These are phyloP conservation scores for Rhododendron griersonianum DNA, from an alignment of 148 eudicot species.

Conservation along the genomic window DNA sequence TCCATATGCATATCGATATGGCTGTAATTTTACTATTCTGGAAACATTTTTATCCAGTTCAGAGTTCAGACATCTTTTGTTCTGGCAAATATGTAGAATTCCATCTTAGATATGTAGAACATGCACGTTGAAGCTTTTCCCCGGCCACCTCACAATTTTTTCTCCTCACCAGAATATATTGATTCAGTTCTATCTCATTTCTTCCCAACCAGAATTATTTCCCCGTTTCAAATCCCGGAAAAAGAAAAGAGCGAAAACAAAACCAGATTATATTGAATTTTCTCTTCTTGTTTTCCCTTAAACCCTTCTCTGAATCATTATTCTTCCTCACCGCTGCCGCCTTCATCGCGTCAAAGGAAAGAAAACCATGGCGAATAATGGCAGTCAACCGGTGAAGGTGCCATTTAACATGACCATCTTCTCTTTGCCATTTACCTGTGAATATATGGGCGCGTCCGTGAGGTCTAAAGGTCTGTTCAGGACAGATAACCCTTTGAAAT, in stretches of 20 bases:
- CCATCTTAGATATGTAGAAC: background rate
- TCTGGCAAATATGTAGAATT: background rate
- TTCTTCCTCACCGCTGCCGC: background rate
- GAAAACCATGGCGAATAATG: background rate
- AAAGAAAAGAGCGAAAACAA: background rate
- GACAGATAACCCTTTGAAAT: background rate
- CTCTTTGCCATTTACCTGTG: background rate
- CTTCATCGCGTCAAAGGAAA: background rate
- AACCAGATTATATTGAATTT: background rate
- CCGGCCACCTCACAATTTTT: background rate
- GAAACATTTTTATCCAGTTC: background rate
- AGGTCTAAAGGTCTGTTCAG: slow-evolving; percentile 14
- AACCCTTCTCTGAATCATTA: background rate
- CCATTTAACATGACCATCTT: background rate
- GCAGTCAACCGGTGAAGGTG: background rate
- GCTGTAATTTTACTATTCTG: background rate
- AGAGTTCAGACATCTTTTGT: background rate
- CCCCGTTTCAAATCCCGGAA: background rate
- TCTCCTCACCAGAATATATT: background rate
- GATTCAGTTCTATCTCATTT: background rate
- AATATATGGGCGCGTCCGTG: background rate
- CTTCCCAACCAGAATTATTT: background rate
- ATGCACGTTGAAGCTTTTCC: background rate
- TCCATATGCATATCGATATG: no score
- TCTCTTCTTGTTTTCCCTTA: background rate